Evolutionary conservation across 805 yeast genomes (phyloP), one percentile per base, ranked within the genome.

Genomic region (Ogataea thermomethanolica): DNA sequence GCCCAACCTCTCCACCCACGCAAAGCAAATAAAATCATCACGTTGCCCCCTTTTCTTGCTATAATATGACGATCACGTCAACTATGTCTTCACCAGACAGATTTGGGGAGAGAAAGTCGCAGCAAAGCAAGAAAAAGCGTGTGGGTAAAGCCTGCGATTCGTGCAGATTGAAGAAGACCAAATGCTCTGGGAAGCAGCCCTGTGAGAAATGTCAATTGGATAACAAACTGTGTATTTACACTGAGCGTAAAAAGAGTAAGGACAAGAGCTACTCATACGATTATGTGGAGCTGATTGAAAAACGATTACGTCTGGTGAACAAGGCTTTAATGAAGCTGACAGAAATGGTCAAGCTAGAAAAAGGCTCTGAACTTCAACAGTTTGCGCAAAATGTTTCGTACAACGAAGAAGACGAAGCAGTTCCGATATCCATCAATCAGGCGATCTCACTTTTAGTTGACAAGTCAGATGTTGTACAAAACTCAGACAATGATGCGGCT

Each of bases 101-200:
- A 20, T 39, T 17, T 34, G 39, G 41, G 27, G 38, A 33, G 13
- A 29, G 37, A 25, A 35, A 39, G 28, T 32, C 41, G 20, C 46
- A 44, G 24, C 44, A 35, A 14, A 44, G 42, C 25, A 49, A 54
- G 42, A 78, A 77, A 59, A 75, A 71, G 54, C 56, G 84, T 44
- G 83, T 78, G 3, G 80, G 81, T 9, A 78, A 77, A 49, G 84
- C 84, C 5, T 78, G 84, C 48, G 83, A 78, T 53, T 70, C 74
- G 37, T 78, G 84, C 55, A 64, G 84, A 30, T 66, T 78, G 41
- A 78, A 78, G 53, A 78, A 78, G 60, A 78, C 82, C 5, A 78
- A 78, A 46, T 78, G 84, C 55, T 78, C 77, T 43, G 84, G 84
- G 14, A 69, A 70, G 35, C 74, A 74, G 46, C 84, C 84, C 1